These are phyloP conservation scores for Neoarthrinium moseri DNA, from an alignment of 2,329 filamentous ascomycete species.

Conservation along the genomic window DNA sequence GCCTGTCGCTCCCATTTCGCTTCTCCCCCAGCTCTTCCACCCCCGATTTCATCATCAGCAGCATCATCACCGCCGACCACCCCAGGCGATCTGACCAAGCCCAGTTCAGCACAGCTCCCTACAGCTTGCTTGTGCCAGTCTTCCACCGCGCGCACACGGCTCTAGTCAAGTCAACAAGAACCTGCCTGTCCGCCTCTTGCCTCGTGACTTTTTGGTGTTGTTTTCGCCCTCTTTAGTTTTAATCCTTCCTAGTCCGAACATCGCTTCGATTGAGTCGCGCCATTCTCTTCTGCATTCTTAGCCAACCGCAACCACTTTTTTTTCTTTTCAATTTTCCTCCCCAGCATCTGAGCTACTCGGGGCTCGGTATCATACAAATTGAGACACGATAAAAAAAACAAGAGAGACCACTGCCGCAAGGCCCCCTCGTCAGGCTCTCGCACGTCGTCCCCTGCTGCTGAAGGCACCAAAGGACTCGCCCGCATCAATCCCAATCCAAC, in stretches of 20 bases:
- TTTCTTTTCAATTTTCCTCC: neutral
- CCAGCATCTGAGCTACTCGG: neutral
- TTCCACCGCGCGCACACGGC: too few relatives aligned
- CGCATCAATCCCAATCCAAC: too few relatives aligned
- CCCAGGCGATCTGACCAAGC: neutral
- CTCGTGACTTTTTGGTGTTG: neutral
- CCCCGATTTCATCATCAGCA: too few relatives aligned
- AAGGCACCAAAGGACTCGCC: too few relatives aligned
- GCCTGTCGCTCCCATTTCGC: too few relatives aligned
- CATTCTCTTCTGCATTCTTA: neutral
- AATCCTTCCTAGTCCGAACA: neutral
- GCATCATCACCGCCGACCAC: too few relatives aligned
- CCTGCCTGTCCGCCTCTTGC: neutral
- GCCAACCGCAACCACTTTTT: neutral
- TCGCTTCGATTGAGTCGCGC: neutral
- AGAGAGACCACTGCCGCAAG: slow-evolving; percentile 1
- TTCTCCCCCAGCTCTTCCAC: too few relatives aligned
- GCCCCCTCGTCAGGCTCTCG: too few relatives aligned
- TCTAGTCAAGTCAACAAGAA: neutral
- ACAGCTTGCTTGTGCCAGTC: too few relatives aligned
- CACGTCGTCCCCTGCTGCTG: too few relatives aligned
- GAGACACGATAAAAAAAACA: slow-evolving; percentile 5
- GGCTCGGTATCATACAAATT: slow-evolving; percentile 3
- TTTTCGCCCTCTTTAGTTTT: neutral
- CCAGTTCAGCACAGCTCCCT: too few relatives aligned